Evolutionary conservation across 225 moss, liverwort and hornwort genomes (phyloP).

Genomic region (Marchantia paleacea): DNA sequence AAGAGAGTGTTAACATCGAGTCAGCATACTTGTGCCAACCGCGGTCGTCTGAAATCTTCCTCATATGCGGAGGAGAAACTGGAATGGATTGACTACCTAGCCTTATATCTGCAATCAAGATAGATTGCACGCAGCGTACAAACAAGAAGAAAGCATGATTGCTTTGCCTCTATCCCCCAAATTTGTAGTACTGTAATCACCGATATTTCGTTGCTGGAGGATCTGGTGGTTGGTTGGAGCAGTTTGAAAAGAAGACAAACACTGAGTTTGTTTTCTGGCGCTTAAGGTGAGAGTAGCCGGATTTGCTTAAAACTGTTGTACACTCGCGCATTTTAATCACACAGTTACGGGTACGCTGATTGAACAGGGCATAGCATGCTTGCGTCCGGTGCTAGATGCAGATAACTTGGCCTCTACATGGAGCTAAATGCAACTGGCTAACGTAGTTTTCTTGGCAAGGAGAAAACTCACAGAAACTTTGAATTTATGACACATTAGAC

Average conservation of each 20-base stretch:
- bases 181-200: not conserved
- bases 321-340: not conserved
- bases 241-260: not conserved
- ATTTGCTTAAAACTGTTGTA: no score
- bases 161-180: not conserved
- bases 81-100: not conserved
- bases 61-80: not conserved
- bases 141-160: constrained; percentile 3
- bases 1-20: not conserved
- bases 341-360: not conserved
- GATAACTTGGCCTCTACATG: not conserved
- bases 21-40: not conserved
- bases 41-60: not conserved
- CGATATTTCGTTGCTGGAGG: not conserved
- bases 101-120: not conserved
- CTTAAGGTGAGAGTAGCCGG: no score
- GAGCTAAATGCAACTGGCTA: no score
- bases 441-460: not conserved
- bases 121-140: constrained; percentile 1
- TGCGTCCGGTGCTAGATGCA: not conserved
- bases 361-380: not conserved
- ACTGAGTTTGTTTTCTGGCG: not conserved
- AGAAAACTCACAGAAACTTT: not conserved
- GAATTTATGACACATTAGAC: not conserved
- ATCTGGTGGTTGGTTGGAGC: not conserved